These are phyloP conservation scores for Scedosporium dehoogii DNA, from an alignment of 2,329 filamentous ascomycete species.

Conservation along the genomic window DNA sequence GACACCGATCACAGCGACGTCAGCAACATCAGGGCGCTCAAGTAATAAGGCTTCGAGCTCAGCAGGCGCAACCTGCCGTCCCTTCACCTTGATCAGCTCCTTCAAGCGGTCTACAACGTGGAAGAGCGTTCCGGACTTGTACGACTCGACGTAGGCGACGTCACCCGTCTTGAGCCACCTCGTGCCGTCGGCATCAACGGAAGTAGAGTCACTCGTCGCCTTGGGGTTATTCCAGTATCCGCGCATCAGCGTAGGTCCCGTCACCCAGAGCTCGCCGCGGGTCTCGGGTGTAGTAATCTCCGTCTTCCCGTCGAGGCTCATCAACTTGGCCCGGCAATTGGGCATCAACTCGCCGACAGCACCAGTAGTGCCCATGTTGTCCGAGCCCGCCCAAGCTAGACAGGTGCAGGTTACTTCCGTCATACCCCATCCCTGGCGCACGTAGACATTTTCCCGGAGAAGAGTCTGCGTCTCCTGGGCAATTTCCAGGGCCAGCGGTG, in stretches of 20 bases:
- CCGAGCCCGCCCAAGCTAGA: constrained; percentile 44
- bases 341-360: constrained; percentile 59
- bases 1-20: constrained; percentile 58
- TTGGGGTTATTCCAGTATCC: constrained; percentile 66
- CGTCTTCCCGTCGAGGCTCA: constrained; percentile 43
- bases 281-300: constrained; percentile 40
- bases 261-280: constrained; percentile 64
- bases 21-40: constrained; percentile 36
- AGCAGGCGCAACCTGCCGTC: constrained; percentile 48
- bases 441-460: constrained; percentile 29
- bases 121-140: constrained; percentile 37
- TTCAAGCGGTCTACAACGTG: constrained; percentile 65
- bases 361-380: constrained; percentile 23
- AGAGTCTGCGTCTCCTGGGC: constrained; percentile 47
- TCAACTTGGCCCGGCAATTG: constrained; percentile 59
- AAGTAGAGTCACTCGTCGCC: constrained; percentile 52
- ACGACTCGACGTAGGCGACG: constrained; percentile 52
- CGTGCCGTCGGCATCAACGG: constrained; percentile 34
- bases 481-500: constrained; percentile 52
- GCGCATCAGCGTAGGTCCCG: constrained; percentile 62
- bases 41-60: constrained; percentile 31
- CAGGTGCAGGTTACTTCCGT: constrained; percentile 69
- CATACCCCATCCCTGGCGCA: constrained; percentile 77
- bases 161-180: constrained; percentile 70
- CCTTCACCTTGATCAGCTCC: constrained; percentile 54